Base-by-base conservation (phyloP, 768 basidiomycete species). In the Lyophyllum atratum region DNA sequence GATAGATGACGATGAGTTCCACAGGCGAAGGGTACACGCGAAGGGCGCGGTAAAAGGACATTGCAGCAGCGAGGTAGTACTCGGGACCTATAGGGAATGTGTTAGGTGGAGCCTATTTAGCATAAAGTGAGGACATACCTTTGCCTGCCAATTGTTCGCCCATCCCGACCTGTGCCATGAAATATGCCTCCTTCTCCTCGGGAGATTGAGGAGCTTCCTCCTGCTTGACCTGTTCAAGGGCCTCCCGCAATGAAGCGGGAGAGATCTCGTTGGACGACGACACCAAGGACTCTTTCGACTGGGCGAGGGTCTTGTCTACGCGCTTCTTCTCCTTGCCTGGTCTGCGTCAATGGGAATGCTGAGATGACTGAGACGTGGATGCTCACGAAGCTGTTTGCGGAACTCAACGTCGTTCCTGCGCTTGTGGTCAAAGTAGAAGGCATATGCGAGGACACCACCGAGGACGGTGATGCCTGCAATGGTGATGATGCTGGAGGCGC, bases 311-410 rank as follows among this genome's bases (percentile, higher is more conserved):
- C 74, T 91, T 91, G 59, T 86, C 80, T 54, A 92, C 80, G 72
- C 90, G 89, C 77, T 96, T 95, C 75, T 95, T 91, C 70, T 99
- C 91, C 75, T 91, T 95, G 68, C 87, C 95, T 98, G 70, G n/a
- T 19, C 2, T 40, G 33, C 50, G 58, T 66, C 52, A 66, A 63
- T 58, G 55, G 45, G 33, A 29, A 51, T 26, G 39, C 24, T 48
- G 52, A 26, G 21, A 51, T 47, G 39, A 46, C n/a, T 45, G 33
- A 59, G 59, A 67, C 52, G 60, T 48, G 44, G 29, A 58, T 56
- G 83, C 92, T 63, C 73, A 90, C 95, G 85, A 56, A 98, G 82
- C 69, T 85, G 86, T 76, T 86, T 93, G 70, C 97, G 85, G 82
- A 99, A 99, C 15, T 82, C 80, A 42, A 78, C 73, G 68, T 97